Percentiles rank a stretch among this genome's conserved stretches.
These are phyloP conservation scores for Begonia masoniana DNA, from an alignment of 306 rosid species.

Conservation along the genomic window DNA sequence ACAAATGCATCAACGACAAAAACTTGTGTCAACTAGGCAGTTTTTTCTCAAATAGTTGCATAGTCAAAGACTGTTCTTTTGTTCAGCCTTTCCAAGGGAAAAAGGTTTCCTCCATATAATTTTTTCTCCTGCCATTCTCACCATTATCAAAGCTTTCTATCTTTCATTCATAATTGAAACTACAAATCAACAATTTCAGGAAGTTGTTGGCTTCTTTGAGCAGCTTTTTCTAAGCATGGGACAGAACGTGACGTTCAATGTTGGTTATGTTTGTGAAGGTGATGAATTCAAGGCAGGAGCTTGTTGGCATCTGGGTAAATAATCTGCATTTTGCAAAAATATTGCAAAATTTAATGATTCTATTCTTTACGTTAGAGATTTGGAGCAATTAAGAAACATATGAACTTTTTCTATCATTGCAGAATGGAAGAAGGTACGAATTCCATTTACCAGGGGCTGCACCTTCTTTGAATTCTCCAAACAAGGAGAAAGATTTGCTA, in stretches of 20 bases:
- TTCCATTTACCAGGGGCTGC: conserved; percentile 88
- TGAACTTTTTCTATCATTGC: conserved; percentile 10
- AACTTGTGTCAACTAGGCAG: conserved; percentile 23
- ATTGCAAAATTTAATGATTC: not conserved
- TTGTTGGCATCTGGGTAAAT: conserved; percentile 60
- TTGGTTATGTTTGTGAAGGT: conserved; percentile 37
- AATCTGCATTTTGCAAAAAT: not conserved
- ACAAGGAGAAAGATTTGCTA: conserved; percentile 20
- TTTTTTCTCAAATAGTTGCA: conserved; percentile 39
- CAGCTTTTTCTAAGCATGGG: conserved; percentile 59
- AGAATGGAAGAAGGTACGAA: conserved; percentile 58
- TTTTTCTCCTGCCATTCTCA: not conserved
- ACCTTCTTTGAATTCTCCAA: conserved; percentile 47
- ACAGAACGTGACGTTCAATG: conserved; percentile 44
- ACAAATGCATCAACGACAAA: conserved; percentile 50
- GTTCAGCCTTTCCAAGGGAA: conserved; percentile 52
- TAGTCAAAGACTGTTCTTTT: conserved; percentile 52
- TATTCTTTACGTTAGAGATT: not conserved
- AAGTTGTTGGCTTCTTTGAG: conserved; percentile 36
- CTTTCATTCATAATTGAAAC: too few relatives aligned
- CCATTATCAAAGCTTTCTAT: not conserved
- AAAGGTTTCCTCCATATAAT: conserved; percentile 20
- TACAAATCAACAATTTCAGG: conserved; percentile 29
- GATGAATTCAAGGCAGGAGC: conserved; percentile 41
- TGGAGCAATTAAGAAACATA: not conserved